Conservation (phyloP, 192 early-diverging fungal species). For the Coemansia javaensis region DNA sequence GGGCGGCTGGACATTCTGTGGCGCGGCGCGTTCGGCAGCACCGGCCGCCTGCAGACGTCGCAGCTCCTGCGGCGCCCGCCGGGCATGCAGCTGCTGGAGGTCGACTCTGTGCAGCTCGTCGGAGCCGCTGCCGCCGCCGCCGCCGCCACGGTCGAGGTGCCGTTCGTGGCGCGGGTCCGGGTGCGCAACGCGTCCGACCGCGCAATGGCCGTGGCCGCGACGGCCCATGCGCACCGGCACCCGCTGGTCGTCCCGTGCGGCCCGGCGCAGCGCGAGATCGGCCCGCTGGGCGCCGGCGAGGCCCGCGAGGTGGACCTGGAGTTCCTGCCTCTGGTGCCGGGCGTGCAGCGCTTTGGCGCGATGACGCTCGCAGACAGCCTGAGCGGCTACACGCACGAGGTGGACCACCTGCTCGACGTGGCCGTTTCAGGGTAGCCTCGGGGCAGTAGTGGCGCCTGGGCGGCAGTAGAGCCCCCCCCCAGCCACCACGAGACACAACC, state of each 20-base stretch:
- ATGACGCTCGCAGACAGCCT: constrained; percentile 66
- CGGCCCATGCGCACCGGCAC: constrained; percentile 16
- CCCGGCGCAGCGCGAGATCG: constrained; percentile 49
- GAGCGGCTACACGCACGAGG: constrained; percentile 69
- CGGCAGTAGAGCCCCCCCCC: no score
- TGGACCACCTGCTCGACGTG: constrained; percentile 74
- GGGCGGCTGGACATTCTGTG: constrained; percentile 96
- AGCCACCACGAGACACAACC: no score
- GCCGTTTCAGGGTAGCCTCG: constrained; percentile 42
- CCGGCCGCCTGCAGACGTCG: constrained; percentile 87
- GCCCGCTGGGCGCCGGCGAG: constrained; percentile 56
- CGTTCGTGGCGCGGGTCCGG: constrained; percentile 25
- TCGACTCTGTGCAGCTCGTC: constrained; percentile 14
- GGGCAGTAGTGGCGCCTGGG: not conserved
- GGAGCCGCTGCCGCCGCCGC: no score
- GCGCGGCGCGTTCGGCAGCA: constrained; percentile 84
- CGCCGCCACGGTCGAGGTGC: constrained; percentile 17
- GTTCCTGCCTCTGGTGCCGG: constrained; percentile 78
- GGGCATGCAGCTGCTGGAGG: constrained; percentile 46
- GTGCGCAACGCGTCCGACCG: constrained; percentile 45
- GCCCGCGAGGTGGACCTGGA: constrained; percentile 62
- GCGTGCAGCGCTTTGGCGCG: constrained; percentile 81
- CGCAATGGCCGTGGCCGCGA: constrained; percentile 20
- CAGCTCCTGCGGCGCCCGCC: constrained; percentile 83
- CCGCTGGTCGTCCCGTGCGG: constrained; percentile 39